Conservation (phyloP, 1,284 basidiomycete genomes). For the Pholiota adiposa region DNA sequence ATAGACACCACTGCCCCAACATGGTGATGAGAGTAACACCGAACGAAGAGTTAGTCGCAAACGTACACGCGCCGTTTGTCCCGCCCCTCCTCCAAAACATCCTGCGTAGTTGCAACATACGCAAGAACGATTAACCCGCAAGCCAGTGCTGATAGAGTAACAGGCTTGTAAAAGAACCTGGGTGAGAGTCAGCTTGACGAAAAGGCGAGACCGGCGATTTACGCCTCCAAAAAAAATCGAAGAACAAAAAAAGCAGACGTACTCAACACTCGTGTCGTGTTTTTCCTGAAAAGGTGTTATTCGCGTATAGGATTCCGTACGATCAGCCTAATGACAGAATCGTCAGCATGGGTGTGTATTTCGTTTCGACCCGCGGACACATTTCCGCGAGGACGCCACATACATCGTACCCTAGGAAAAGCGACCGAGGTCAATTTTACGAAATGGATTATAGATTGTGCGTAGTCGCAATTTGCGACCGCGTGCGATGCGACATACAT, state of each 20-base stretch:
- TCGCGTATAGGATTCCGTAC: slow-evolving; percentile 78
- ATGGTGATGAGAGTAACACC: neutral
- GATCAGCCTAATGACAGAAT: slow-evolving; percentile 61
- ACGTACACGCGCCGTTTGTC: slow-evolving; percentile 80
- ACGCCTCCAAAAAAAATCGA: slow-evolving; percentile 4
- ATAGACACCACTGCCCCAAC: slow-evolving; percentile 61
- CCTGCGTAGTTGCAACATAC: slow-evolving; percentile 79
- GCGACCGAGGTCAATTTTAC: slow-evolving; percentile 15
- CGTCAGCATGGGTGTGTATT: slow-evolving; percentile 16
- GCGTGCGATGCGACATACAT: slow-evolving; percentile 39
- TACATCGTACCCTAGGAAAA: slow-evolving; percentile 51
- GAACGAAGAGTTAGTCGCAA: slow-evolving; percentile 12
- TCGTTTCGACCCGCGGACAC: slow-evolving; percentile 22
- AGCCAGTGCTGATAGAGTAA: slow-evolving; percentile 74
- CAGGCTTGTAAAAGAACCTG: slow-evolving; percentile 84
- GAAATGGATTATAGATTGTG: slow-evolving; percentile 17
- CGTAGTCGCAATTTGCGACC: slow-evolving; percentile 21
- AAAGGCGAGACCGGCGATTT: slow-evolving; percentile 11
- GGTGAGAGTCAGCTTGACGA: slow-evolving; percentile 4
- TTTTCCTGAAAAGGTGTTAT: slow-evolving; percentile 82
- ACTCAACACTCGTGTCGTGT: slow-evolving; percentile 83
- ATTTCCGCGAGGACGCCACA: slow-evolving; percentile 30
- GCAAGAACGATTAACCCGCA: slow-evolving; percentile 67
- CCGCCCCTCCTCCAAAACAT: slow-evolving; percentile 76
- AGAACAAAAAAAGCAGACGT: slow-evolving; percentile 30